Evolutionary conservation across 495 filamentous ascomycete species (phyloP).

Genomic region (Talaromyces stipitatus): DNA sequence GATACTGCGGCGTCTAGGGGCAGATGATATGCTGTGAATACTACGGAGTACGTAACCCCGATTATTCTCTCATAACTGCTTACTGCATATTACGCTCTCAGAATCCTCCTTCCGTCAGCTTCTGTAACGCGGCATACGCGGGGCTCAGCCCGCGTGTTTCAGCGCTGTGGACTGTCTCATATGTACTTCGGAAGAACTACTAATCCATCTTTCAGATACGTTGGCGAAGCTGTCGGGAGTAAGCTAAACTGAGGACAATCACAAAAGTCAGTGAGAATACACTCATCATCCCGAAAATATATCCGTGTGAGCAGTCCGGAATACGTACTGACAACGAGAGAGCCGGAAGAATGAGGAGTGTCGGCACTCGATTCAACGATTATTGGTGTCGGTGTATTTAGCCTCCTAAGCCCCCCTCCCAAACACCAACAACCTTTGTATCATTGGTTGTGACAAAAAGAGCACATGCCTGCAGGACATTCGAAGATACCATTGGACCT

Average conservation of each 20-base stretch:
- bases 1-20: too few species aligned
- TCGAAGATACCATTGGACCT: background rate
- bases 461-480: background rate
- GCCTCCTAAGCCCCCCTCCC: background rate
- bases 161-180: background rate
- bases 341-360: background rate
- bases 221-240: background rate
- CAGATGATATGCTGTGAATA: too few species aligned
- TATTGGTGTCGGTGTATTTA: background rate
- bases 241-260: background rate
- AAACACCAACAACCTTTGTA: background rate
- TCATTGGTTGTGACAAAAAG: background rate
- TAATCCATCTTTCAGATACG: too few species aligned
- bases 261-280: background rate
- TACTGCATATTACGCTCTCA: too few species aligned
- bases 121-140: background rate
- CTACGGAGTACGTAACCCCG: background rate
- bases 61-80: background rate
- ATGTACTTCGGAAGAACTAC: background rate
- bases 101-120: too few species aligned
- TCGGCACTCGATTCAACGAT: background rate
- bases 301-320: background rate
- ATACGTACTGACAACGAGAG: background rate
- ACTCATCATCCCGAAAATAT: too few species aligned
- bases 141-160: background rate